Percentiles rank a stretch among this genome's conserved stretches.
phyloP scores from a whole-genome alignment of 805 yeast genomes.

The Ogataea allantospora region DNA sequence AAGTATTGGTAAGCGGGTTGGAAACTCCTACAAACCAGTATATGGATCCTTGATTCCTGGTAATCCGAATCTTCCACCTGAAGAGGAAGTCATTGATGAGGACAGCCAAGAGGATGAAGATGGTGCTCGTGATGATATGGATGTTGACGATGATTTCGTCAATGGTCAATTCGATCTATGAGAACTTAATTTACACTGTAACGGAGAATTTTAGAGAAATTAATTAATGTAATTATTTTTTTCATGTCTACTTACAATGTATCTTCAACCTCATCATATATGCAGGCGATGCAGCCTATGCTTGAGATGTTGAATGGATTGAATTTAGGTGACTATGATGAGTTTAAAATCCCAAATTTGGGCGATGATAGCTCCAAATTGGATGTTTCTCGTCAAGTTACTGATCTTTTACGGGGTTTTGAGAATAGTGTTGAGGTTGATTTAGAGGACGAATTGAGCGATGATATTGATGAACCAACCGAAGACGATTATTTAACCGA shows the following conservation, averaged over 20 bases:
- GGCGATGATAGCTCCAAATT: slow-evolving; percentile 15
- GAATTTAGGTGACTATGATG: slow-evolving; percentile 33
- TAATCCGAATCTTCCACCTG: slow-evolving; percentile 76
- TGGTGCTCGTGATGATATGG: slow-evolving; percentile 47
- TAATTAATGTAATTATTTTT: background rate
- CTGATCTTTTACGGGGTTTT: slow-evolving; percentile 31
- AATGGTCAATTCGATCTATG: slow-evolving; percentile 86
- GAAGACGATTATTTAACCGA: slow-evolving; percentile 18
- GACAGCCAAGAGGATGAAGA: slow-evolving; percentile 45
- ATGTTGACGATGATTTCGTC: slow-evolving; percentile 72
- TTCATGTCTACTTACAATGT: slow-evolving; percentile 53
- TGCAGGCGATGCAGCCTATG: slow-evolving; percentile 77
- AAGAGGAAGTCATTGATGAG: slow-evolving; percentile 80
- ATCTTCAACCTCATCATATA: slow-evolving; percentile 68
- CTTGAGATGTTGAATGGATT: slow-evolving; percentile 40
- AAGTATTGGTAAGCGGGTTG: slow-evolving; percentile 37
- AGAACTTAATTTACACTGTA: slow-evolving; percentile 1
- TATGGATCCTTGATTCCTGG: slow-evolving; percentile 75
- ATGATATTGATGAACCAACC: slow-evolving; percentile 6
- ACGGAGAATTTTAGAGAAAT: slow-evolving; percentile 2
- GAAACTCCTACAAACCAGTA: slow-evolving; percentile 39
- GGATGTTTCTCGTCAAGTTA: slow-evolving; percentile 26
- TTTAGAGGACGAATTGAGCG: slow-evolving; percentile 16
- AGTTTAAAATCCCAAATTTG: background rate
- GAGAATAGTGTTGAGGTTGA: slow-evolving; percentile 23